Percentiles rank a stretch among this genome's conserved stretches.
Conservation (phyloP, 371 early-diverging fungal genomes). For the Circinella umbellata region DNA sequence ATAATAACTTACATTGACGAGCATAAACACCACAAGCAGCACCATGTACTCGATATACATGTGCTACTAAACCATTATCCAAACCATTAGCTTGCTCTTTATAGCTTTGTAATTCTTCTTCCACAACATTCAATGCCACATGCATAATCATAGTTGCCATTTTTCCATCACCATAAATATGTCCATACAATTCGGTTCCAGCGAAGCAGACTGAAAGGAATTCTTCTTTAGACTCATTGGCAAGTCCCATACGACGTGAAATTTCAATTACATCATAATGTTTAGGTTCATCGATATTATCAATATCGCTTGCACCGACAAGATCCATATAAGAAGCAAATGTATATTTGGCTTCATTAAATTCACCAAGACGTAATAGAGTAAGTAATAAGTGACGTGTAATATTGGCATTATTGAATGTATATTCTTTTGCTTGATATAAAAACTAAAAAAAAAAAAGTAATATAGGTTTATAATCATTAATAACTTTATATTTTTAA, state of each 20-base stretch:
- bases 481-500: too few species aligned
- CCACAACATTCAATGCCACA: conserved; percentile 26
- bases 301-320: conserved; percentile 34
- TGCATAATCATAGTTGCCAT: conserved; percentile 48
- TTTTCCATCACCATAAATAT: conserved; percentile 40
- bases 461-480: background rate
- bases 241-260: background rate
- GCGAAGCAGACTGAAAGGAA: conserved; percentile 41
- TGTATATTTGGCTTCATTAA: conserved; percentile 73
- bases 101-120: background rate
- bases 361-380: conserved; percentile 63
- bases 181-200: conserved; percentile 48
- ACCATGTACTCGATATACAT: conserved; percentile 59
- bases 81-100: background rate
- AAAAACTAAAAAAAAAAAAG: conserved; percentile 35
- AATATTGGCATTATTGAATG: conserved; percentile 73
- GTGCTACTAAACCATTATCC: conserved; percentile 1
- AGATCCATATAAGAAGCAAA: conserved; percentile 62
- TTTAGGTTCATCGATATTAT: conserved; percentile 5
- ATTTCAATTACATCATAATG: background rate
- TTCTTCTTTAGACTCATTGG: background rate
- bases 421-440: conserved; percentile 63
- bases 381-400: conserved; percentile 66
- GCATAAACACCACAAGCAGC: conserved; percentile 64
- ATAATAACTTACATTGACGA: conserved; percentile 48